Evolutionary conservation across 352 stramenopile genomes (phyloP).

Genomic region (Globisporangium irregulare): DNA sequence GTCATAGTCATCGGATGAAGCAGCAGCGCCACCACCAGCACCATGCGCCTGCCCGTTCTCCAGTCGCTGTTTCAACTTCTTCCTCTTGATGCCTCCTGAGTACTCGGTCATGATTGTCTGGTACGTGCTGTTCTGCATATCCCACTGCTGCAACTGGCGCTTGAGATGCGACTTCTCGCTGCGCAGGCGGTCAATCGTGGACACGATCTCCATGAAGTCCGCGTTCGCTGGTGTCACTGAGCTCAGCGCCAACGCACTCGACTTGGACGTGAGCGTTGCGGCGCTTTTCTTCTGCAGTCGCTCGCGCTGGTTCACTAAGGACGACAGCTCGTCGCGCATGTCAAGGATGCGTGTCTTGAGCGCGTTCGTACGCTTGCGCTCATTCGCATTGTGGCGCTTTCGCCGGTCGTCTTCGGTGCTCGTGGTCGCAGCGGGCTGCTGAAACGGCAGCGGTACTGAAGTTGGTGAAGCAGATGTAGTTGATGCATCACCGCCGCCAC

Average conservation of each 20-base stretch:
- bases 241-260: background rate
- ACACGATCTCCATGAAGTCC: slow-evolving; percentile 32
- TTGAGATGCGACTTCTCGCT: slow-evolving; percentile 35
- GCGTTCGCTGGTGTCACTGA: slow-evolving; percentile 15
- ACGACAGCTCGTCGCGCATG: slow-evolving; percentile 48
- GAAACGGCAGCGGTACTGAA: background rate
- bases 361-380: slow-evolving; percentile 53
- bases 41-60: background rate
- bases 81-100: background rate
- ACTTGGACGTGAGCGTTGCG: background rate
- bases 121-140: slow-evolving; percentile 58
- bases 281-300: slow-evolving; percentile 26
- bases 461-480: background rate
- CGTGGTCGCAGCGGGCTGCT: background rate
- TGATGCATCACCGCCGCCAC: background rate
- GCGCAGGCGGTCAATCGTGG: slow-evolving; percentile 46
- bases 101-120: slow-evolving; percentile 53
- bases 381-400: slow-evolving; percentile 59
- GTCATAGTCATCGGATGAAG: background rate
- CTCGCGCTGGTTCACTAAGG: slow-evolving; percentile 42
- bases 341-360: slow-evolving; percentile 43
- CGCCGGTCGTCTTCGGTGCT: slow-evolving; percentile 36
- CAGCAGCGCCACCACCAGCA: background rate
- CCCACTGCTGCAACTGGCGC: slow-evolving; percentile 29
- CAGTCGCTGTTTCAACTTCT: background rate